Conservation (phyloP, 805 yeast species). For the Candida tammaniensis region DNA sequence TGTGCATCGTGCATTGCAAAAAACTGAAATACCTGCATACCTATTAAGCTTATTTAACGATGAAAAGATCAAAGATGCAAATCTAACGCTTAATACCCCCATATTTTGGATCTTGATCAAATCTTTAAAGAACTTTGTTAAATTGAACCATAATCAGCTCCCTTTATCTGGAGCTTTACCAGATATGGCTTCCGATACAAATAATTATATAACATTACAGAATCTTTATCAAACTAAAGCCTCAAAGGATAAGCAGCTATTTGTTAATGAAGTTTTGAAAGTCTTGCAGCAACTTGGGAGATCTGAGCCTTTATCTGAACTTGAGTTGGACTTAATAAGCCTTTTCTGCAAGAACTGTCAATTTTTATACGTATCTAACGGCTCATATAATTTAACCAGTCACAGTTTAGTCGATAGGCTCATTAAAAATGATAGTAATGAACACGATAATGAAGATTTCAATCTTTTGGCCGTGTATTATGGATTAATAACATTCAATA, state of each 20-base stretch:
- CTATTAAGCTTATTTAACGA: constrained; percentile 22
- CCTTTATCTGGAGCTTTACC: constrained; percentile 78
- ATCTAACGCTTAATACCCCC: constrained; percentile 17
- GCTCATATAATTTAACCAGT: constrained; percentile 23
- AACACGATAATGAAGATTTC: constrained; percentile 14
- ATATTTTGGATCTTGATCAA: constrained; percentile 62
- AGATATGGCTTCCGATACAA: constrained; percentile 83
- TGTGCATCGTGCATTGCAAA: constrained; percentile 35
- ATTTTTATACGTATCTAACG: constrained; percentile 48
- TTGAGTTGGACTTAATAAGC: constrained; percentile 35
- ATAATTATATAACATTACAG: constrained; percentile 56
- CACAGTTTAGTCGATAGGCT: constrained; percentile 3
- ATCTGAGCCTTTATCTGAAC: constrained; percentile 17
- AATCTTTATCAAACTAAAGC: constrained; percentile 57
- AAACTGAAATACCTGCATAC: constrained; percentile 32
- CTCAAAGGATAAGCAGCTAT: constrained; percentile 40
- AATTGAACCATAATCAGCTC: constrained; percentile 34
- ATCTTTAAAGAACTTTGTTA: constrained; percentile 53
- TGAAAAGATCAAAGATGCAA: constrained; percentile 15
- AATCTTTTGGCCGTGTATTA: constrained; percentile 36
- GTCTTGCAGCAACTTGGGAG: constrained; percentile 26
- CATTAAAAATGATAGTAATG: constrained; percentile 9
- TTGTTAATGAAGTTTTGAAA: constrained; percentile 32
- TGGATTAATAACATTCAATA: constrained; percentile 37
- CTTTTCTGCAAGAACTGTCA: constrained; percentile 64